A percentile compares a stretch with the other conserved stretches of the same genome.
Evolutionary conservation across 176 grass and related monocot species (phyloP).

Genomic region (Secale cereale): DNA sequence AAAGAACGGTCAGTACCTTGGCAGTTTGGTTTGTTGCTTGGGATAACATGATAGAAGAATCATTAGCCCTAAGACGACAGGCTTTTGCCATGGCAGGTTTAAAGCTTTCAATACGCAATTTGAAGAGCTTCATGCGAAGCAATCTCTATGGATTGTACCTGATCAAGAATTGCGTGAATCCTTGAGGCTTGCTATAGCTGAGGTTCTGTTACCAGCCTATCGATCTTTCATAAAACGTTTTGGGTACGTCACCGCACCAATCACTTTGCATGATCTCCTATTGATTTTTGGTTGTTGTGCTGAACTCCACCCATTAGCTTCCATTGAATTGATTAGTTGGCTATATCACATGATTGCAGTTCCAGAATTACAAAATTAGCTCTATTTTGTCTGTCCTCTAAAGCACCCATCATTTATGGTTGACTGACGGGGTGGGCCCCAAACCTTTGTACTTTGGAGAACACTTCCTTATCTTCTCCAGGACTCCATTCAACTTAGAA

Average conservation of each 20-base stretch:
- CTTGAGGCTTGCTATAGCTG: slow-evolving; percentile 83
- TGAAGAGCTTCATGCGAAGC: slow-evolving; percentile 82
- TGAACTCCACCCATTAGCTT: background rate
- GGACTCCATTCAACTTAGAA: background rate
- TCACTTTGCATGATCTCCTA: background rate
- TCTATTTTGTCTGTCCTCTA: background rate
- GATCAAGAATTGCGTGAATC: slow-evolving; percentile 90
- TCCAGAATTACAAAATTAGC: background rate
- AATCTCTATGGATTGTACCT: slow-evolving; percentile 90
- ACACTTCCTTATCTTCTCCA: background rate
- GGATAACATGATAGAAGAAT: background rate
- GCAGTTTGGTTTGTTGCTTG: background rate
- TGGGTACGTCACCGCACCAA: slow-evolving; percentile 48
- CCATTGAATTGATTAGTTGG: background rate
- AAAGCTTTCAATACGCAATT: slow-evolving; percentile 92
- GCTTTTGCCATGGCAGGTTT: slow-evolving; percentile 49
- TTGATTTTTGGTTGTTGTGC: background rate
- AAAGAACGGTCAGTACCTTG: slow-evolving; percentile 64
- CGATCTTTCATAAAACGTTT: slow-evolving; percentile 90
- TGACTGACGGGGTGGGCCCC: background rate
- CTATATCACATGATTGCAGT: background rate
- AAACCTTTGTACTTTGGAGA: background rate
- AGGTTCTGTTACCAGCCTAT: slow-evolving; percentile 89
- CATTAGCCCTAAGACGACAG: background rate
- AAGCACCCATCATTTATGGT: background rate